Evolutionary conservation across 1,284 basidiomycete species (phyloP).

Genomic region (Bjerkandera adusta): DNA sequence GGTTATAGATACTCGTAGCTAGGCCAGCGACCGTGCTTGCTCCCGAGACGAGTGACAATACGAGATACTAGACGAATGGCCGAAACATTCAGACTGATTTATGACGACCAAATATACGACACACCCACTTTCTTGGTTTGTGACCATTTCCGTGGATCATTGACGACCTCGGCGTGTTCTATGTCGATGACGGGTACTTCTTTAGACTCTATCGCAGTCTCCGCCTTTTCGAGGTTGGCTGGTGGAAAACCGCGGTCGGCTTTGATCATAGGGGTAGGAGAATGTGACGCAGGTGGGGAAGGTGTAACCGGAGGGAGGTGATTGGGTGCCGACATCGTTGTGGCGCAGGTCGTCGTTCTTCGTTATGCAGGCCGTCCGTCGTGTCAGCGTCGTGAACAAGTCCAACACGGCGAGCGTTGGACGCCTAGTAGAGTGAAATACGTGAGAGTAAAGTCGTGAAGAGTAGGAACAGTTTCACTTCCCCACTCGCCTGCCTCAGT

Average conservation of each 20-base stretch:
- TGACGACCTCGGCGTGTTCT: slow-evolving; percentile 62
- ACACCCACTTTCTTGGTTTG: slow-evolving; percentile 55
- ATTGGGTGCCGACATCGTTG: not conserved
- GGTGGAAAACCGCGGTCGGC: too few relatives aligned
- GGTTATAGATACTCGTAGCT: slow-evolving; percentile 66
- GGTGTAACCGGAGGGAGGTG: not conserved
- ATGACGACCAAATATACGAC: not conserved
- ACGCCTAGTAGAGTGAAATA: too few relatives aligned
- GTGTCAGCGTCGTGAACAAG: too few relatives aligned
- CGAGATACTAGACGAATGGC: slow-evolving; percentile 41
- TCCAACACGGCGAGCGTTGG: too few relatives aligned
- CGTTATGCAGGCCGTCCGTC: not conserved
- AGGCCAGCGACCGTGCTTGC: slow-evolving; percentile 71
- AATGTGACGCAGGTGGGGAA: too few relatives aligned
- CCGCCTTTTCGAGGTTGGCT: not conserved
- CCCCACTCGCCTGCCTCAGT: too few relatives aligned
- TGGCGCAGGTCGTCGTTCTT: not conserved
- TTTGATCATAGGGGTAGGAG: too few relatives aligned
- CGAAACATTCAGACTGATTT: not conserved
- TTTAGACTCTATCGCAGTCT: not conserved
- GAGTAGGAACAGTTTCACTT: too few relatives aligned
- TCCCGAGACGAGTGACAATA: slow-evolving; percentile 56
- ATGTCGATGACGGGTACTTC: slow-evolving; percentile 40
- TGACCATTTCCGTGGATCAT: slow-evolving; percentile 82
- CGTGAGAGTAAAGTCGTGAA: too few relatives aligned